These are phyloP conservation scores for Gloeostereum incarnatum DNA, from an alignment of 768 basidiomycete species.

Conservation along the genomic window DNA sequence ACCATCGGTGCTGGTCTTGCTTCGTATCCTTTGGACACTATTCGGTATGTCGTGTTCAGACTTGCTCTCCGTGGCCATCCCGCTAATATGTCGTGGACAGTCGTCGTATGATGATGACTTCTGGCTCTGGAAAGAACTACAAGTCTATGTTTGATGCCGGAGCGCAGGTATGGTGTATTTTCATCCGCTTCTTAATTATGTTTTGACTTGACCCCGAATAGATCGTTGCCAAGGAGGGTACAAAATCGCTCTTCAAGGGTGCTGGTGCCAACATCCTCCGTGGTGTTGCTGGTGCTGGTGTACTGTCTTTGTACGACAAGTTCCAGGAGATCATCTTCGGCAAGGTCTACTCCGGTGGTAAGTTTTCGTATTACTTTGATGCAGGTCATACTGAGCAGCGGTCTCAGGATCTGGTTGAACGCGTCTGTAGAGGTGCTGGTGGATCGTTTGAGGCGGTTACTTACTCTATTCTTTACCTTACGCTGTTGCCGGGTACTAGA, in stretches of 20 bases:
- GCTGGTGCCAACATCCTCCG: slow-evolving; percentile 78
- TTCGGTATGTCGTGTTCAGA: slow-evolving; percentile 43
- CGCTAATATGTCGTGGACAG: slow-evolving; percentile 32
- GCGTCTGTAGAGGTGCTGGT: too few relatives aligned
- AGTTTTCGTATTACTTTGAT: too few relatives aligned
- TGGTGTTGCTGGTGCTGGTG: slow-evolving; percentile 37
- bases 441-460: too few relatives aligned
- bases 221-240: slow-evolving; percentile 93
- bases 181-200: neutral
- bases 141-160: slow-evolving; percentile 99
- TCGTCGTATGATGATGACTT: slow-evolving; percentile 99
- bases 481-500: too few relatives aligned
- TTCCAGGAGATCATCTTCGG: slow-evolving; percentile 48
- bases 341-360: slow-evolving; percentile 47
- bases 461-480: too few relatives aligned
- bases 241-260: slow-evolving; percentile 97
- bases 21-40: slow-evolving; percentile 90
- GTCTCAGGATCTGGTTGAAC: too few relatives aligned
- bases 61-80: neutral
- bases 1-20: slow-evolving; percentile 99
- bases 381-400: too few relatives aligned
- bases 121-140: slow-evolving; percentile 92
- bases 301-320: slow-evolving; percentile 66
- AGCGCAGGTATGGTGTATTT: slow-evolving; percentile 39
- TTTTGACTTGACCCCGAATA: slow-evolving; percentile 4